A percentile compares a stretch with the other conserved stretches of the same genome.
These are phyloP conservation scores for Cocos nucifera DNA, from an alignment of 176 grass and related monocot genomes.

Conservation along the genomic window DNA sequence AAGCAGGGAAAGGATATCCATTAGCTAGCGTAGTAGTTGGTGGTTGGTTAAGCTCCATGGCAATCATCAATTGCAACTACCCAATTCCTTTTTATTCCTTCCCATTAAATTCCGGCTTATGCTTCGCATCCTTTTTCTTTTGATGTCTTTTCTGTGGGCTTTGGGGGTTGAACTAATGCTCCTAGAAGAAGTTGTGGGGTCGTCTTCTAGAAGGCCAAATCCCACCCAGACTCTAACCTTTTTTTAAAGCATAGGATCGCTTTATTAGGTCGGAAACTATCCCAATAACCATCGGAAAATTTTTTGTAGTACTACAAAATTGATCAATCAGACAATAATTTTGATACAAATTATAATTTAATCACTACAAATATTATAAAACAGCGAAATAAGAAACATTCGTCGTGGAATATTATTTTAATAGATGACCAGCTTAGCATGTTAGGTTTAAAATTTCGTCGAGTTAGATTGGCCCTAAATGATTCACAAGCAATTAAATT, in stretches of 20 bases:
- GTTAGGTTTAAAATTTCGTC: too few species aligned
- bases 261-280: constrained; percentile 16
- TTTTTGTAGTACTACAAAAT: too few species aligned
- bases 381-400: too few species aligned
- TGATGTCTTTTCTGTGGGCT: constrained; percentile 19
- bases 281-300: not conserved
- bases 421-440: too few species aligned
- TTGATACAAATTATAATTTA: too few species aligned
- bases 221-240: constrained; percentile 1
- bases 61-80: constrained; percentile 26
- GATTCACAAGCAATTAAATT: too few species aligned
- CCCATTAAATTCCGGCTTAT: constrained; percentile 6
- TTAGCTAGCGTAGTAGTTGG: constrained; percentile 37
- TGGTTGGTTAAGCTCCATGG: constrained; percentile 51
- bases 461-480: too few species aligned
- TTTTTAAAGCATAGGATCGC: too few species aligned
- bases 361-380: too few species aligned
- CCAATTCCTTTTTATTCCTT: constrained; percentile 1
- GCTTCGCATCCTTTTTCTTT: constrained; percentile 9
- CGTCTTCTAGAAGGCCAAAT: constrained; percentile 43
- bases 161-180: constrained; percentile 9
- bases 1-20: constrained; percentile 12
- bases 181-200: constrained; percentile 17
- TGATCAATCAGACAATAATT: too few species aligned
- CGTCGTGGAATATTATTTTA: too few species aligned